phyloP scores from a whole-genome alignment of 306 rosid species.

The Lotus japonicus region DNA sequence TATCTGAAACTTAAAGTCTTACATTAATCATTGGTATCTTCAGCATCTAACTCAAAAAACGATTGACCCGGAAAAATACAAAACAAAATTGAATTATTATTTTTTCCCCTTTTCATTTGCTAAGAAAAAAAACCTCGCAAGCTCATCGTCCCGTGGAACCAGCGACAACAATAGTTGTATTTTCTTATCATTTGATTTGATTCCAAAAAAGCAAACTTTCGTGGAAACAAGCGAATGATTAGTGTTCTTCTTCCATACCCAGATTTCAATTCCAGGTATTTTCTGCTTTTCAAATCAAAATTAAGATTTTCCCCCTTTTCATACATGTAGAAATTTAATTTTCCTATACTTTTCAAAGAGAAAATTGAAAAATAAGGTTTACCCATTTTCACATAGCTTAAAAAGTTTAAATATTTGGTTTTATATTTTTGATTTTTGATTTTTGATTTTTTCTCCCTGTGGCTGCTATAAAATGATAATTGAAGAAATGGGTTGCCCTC shows the following conservation, averaged over 20 bases:
- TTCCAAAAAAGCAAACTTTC: neutral
- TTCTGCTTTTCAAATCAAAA: conserved; percentile 8
- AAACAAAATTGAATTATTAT: neutral
- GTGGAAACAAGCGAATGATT: neutral
- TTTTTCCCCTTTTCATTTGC: neutral
- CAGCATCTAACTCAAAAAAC: neutral
- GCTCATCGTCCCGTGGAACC: conserved; percentile 28
- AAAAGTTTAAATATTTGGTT: conserved; percentile 12
- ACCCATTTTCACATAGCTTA: neutral
- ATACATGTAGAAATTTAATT: neutral
- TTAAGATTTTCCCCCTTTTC: neutral
- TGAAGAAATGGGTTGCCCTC: conserved; percentile 18
- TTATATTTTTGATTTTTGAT: too few relatives aligned
- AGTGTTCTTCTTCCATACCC: neutral
- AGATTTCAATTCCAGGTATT: conserved; percentile 41
- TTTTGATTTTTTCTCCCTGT: too few relatives aligned
- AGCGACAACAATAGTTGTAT: conserved; percentile 13
- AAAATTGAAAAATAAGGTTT: conserved; percentile 2
- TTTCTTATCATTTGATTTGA: neutral
- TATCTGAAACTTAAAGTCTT: too few relatives aligned
- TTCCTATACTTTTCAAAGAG: neutral
- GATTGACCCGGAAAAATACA: neutral
- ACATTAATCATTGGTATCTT: conserved; percentile 3
- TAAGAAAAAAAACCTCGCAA: conserved; percentile 7
- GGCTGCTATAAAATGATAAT: conserved; percentile 15